These are phyloP conservation scores for Leccinellum rugosiceps DNA, from an alignment of 768 basidiomycete species.

Conservation along the genomic window DNA sequence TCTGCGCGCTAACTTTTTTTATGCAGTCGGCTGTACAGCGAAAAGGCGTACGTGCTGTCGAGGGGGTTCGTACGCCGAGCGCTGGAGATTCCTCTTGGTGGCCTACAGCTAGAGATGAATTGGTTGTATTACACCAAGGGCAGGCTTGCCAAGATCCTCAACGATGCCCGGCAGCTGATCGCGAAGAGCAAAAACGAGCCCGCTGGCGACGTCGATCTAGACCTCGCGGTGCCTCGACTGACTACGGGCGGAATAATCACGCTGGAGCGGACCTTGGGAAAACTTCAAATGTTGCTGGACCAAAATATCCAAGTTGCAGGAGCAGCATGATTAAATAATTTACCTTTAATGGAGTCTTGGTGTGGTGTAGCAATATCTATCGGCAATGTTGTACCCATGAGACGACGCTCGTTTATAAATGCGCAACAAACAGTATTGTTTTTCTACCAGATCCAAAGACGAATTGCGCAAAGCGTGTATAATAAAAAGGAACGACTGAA, in stretches of 20 bases:
- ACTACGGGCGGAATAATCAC: slow-evolving; percentile 78
- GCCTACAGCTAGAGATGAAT: slow-evolving; percentile 67
- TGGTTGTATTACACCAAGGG: slow-evolving; percentile 68
- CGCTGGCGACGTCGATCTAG: slow-evolving; percentile 29
- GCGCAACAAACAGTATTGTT: slow-evolving; percentile 9
- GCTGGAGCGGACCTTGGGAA: slow-evolving; percentile 69
- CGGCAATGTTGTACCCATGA: slow-evolving; percentile 22
- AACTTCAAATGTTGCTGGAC: slow-evolving; percentile 49
- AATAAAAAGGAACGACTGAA: slow-evolving; percentile 17
- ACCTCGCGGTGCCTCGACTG: slow-evolving; percentile 67
- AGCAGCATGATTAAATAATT: slow-evolving; percentile 16
- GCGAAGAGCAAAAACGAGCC: slow-evolving; percentile 55
- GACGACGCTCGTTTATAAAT: slow-evolving; percentile 1
- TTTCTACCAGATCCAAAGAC: neutral
- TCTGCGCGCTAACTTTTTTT: slow-evolving; percentile 4
- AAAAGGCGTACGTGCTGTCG: slow-evolving; percentile 90
- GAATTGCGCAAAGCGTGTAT: slow-evolving; percentile 10
- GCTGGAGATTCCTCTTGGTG: slow-evolving; percentile 71
- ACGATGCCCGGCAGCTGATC: slow-evolving; percentile 59
- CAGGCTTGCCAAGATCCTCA: slow-evolving; percentile 66
- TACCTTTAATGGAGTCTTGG: slow-evolving; percentile 12
- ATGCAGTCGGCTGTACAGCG: slow-evolving; percentile 80
- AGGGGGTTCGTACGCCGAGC: slow-evolving; percentile 89
- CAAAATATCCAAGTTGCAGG: slow-evolving; percentile 7
- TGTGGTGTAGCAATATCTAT: slow-evolving; percentile 26